Evolutionary conservation across 208 protist species (phyloP), one percentile per base, ranked within the genome.

Genomic region (Crithidia mellificae): DNA sequence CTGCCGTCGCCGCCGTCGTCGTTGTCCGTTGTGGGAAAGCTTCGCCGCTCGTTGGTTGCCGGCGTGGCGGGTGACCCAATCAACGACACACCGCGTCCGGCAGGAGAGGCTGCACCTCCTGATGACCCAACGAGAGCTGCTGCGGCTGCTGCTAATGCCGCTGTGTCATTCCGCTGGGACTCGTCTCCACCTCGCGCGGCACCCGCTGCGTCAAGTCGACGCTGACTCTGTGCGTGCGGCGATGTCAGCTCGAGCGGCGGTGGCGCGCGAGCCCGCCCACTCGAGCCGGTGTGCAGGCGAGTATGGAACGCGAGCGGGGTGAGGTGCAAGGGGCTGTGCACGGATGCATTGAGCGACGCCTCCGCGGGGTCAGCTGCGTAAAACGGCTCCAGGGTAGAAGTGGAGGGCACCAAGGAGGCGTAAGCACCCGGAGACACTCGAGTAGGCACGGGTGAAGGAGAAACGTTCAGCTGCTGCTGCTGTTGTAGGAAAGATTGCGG

Each of bases 301-400:
- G 47, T 55, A 32, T 65, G 59, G 22, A 55, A 65, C 6, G 59
- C 47, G 20, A 65, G 46, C 8, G 59, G 59, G 4, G 59, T 65
- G 5, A 65, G 34, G 22, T 65, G 59, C 15, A 65, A 20, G n/a
- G 59, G 59, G 59, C 59, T 65, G 29, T 65, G 59, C 46, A 65
- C 34, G 6, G 59, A 65, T 14, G n/a, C 20, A 11, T 17, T 22
- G 6, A 34, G 22, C 32, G 6, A n/a, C 9, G 43, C 27, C 25
- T 38, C 44, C n/a, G n/a, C 41, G 22, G 20, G 17, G 25, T 47
- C 56, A 14, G 41, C 38, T 17, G 4, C 14, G 32, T 43, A 43
- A 24, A 57, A 25, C 3, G 6, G 19, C 32, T 57, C n/a, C 29
- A 14, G 8, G 6, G 52, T 3, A 4, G 53, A 20, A 7, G 20